These are phyloP conservation scores for Rhipidocladum racemiflorum DNA, from an alignment of 176 grass and related monocot genomes.

Conservation along the genomic window DNA sequence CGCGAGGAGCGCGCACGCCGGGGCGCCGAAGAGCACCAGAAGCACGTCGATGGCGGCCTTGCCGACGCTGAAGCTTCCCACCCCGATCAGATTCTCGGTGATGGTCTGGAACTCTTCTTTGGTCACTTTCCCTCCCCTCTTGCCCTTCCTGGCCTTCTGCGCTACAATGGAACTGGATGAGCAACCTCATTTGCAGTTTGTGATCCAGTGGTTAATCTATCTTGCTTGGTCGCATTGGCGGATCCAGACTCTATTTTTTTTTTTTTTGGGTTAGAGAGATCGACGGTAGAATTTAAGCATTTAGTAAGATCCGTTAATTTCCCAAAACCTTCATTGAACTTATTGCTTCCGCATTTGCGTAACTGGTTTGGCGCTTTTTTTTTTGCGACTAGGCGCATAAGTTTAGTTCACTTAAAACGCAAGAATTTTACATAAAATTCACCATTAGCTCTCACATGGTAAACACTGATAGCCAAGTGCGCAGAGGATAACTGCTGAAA, in stretches of 20 bases:
- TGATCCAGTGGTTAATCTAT: neutral
- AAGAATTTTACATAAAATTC: neutral
- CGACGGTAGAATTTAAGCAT: neutral
- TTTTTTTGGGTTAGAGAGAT: neutral
- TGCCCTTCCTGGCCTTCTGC: neutral
- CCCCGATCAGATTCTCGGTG: neutral
- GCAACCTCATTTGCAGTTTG: neutral
- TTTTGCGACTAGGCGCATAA: too few species aligned
- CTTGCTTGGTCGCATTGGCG: neutral
- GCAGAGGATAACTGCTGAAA: neutral
- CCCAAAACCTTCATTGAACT: neutral
- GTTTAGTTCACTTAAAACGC: neutral
- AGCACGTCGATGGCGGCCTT: conserved; percentile 33
- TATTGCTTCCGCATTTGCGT: neutral
- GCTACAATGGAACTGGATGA: neutral
- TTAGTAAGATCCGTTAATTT: neutral
- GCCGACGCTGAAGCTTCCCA: conserved; percentile 49
- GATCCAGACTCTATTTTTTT: neutral
- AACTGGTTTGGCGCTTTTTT: too few species aligned
- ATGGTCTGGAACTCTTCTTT: conserved; percentile 5
- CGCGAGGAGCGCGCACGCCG: conserved; percentile 41
- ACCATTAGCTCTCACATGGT: neutral
- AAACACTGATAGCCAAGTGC: neutral
- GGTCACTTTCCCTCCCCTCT: accelerated
- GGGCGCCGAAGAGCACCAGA: conserved; percentile 48